Evolutionary conservation across 306 rosid genomes (phyloP).

Genomic region (Glycine tomentella): DNA sequence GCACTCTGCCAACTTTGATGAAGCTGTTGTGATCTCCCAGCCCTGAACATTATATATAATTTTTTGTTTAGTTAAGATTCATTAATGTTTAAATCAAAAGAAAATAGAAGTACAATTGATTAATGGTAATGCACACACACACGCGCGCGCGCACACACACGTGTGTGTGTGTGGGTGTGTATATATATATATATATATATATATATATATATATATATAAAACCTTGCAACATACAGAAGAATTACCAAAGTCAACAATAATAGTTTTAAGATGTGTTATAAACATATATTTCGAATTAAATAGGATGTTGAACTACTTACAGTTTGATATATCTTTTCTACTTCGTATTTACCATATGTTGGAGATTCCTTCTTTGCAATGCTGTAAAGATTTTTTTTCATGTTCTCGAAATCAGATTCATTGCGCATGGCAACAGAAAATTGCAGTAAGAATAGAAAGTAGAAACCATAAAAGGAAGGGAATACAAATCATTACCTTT

Average conservation of each 20-base stretch:
- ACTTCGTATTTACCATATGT: conserved; percentile 51
- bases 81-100: not conserved
- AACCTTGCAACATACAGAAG: not conserved
- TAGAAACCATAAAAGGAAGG: not conserved
- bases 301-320: conserved; percentile 51
- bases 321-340: conserved; percentile 68
- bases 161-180: too few species aligned
- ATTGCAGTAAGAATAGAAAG: conserved; percentile 5
- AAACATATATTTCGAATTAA: conserved; percentile 1
- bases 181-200: too few species aligned
- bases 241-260: not conserved
- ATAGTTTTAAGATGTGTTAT: conserved; percentile 16
- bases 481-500: conserved; percentile 58
- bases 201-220: too few species aligned
- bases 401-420: conserved; percentile 41
- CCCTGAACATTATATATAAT: conserved; percentile 55
- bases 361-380: conserved; percentile 68
- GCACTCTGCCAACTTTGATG: conserved; percentile 84
- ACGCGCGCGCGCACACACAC: too few species aligned
- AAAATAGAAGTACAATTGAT: conserved; percentile 3
- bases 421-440: conserved; percentile 3
- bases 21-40: conserved; percentile 89
- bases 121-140: too few species aligned
- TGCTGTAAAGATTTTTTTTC: conserved; percentile 52
- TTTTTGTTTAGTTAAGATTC: not conserved